Evolutionary conservation across 345 rosid genomes (phyloP).

Genomic region (Corchorus capsularis): DNA sequence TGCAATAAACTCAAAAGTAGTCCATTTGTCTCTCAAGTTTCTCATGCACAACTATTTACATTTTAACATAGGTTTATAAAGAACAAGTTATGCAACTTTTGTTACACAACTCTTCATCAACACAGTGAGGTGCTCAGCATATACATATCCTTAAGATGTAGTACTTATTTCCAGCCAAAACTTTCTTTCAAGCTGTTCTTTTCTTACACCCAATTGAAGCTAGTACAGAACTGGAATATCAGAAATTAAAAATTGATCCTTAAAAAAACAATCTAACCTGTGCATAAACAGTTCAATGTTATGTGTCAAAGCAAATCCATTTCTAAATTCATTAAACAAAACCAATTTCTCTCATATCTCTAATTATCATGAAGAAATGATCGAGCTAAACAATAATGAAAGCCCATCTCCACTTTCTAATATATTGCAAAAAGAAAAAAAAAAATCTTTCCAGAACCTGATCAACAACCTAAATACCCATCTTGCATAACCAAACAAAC

Average conservation of each 20-base stretch:
- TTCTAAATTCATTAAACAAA: not conserved
- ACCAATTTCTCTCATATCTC: not conserved
- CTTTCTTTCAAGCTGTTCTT: not conserved
- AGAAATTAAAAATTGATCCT: not conserved
- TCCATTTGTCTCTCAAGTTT: not conserved
- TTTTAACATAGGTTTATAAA: not conserved
- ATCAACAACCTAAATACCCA: not conserved
- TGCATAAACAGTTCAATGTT: not conserved
- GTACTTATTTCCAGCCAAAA: not conserved
- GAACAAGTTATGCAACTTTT: not conserved
- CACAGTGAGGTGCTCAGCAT: not conserved
- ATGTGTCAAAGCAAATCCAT: not conserved
- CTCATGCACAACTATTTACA: not conserved
- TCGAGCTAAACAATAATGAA: not conserved
- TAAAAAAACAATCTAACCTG: not conserved
- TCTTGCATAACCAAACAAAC: not conserved
- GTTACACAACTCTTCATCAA: conserved; percentile 2
- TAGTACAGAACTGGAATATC: not conserved
- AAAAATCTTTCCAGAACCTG: not conserved
- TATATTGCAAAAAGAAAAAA: not conserved
- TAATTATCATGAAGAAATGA: not conserved
- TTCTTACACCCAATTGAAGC: not conserved
- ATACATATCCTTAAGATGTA: not conserved
- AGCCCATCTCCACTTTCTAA: not conserved
- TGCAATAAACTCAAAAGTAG: not conserved